Conservation (phyloP, 352 stramenopile genomes). For the Globisporangium rhizosaccharum region DNA sequence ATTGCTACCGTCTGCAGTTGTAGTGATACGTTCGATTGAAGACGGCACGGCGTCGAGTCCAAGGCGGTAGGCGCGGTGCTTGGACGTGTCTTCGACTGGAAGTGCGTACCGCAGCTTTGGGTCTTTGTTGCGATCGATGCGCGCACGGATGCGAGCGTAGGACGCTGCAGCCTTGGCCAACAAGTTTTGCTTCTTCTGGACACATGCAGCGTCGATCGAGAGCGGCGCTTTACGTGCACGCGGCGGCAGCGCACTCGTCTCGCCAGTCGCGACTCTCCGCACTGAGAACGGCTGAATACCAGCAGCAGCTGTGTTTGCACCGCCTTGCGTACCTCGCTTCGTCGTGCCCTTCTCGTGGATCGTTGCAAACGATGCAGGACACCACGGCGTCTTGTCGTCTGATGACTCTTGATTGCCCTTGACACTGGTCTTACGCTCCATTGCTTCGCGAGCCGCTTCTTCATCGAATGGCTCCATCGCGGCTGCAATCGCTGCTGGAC, state of each 20-base stretch:
- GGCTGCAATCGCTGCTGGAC: constrained; percentile 1
- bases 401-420: background rate
- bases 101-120: constrained; percentile 39
- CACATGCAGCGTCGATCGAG: constrained; percentile 17
- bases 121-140: constrained; percentile 33
- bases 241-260: background rate
- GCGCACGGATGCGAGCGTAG: constrained; percentile 23
- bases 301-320: constrained; percentile 5
- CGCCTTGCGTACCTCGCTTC: constrained; percentile 5
- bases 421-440: constrained; percentile 16
- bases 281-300: constrained; percentile 27
- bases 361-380: constrained; percentile 27
- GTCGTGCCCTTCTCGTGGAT: constrained; percentile 13
- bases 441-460: constrained; percentile 12
- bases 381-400: constrained; percentile 23
- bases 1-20: background rate
- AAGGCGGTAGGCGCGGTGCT: constrained; percentile 44
- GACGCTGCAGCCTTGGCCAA: constrained; percentile 21
- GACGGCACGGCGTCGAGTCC: constrained; percentile 39
- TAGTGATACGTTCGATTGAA: constrained; percentile 8
- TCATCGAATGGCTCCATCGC: constrained; percentile 19
- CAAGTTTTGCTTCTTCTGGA: constrained; percentile 24
- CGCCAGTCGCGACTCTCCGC: constrained; percentile 7
- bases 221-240: constrained; percentile 18
- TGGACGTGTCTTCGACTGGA: constrained; percentile 34